Percentiles rank a stretch among this genome's conserved stretches.
Evolutionary conservation across 257 asterid species (phyloP).

Genomic region (Craterostigma plantagineum): DNA sequence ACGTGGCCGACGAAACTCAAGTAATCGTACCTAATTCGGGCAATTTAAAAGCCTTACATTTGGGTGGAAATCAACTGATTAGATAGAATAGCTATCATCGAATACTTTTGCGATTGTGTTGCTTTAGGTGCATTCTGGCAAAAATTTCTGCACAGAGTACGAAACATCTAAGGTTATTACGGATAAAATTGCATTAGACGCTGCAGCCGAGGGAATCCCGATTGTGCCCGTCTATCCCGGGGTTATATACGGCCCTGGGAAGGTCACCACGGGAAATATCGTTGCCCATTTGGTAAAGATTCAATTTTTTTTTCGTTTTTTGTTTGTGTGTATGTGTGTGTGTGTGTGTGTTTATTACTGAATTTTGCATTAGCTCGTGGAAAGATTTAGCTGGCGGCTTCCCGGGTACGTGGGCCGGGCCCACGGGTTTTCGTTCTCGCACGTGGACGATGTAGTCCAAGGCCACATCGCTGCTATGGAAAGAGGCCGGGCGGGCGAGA

Average conservation of each 20-base stretch:
- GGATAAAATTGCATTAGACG: slow-evolving; percentile 67
- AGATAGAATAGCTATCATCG: not conserved
- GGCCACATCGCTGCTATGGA: slow-evolving; percentile 76
- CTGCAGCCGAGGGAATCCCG: slow-evolving; percentile 63
- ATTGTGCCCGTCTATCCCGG: slow-evolving; percentile 84
- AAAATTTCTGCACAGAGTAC: slow-evolving; percentile 57
- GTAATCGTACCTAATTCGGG: slow-evolving; percentile 13
- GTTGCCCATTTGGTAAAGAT: slow-evolving; percentile 66
- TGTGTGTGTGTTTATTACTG: slow-evolving; percentile 8
- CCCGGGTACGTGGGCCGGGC: slow-evolving; percentile 77
- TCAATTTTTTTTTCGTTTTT: no score
- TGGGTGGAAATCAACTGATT: no score
- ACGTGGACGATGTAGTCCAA: slow-evolving; percentile 73
- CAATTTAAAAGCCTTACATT: no score
- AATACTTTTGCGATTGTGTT: not conserved
- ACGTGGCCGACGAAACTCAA: slow-evolving; percentile 63
- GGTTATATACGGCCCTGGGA: slow-evolving; percentile 86
- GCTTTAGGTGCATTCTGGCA: slow-evolving; percentile 44
- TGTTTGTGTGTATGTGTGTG: no score
- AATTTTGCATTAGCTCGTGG: slow-evolving; percentile 41
- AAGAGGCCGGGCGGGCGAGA: slow-evolving; percentile 56
- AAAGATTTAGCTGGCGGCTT: slow-evolving; percentile 62
- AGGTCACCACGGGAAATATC: slow-evolving; percentile 61
- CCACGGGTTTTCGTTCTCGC: slow-evolving; percentile 53
- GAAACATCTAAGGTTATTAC: slow-evolving; percentile 75